These are phyloP conservation scores for Calocybe gambosa DNA, from an alignment of 1,284 basidiomycete species.

Conservation along the genomic window DNA sequence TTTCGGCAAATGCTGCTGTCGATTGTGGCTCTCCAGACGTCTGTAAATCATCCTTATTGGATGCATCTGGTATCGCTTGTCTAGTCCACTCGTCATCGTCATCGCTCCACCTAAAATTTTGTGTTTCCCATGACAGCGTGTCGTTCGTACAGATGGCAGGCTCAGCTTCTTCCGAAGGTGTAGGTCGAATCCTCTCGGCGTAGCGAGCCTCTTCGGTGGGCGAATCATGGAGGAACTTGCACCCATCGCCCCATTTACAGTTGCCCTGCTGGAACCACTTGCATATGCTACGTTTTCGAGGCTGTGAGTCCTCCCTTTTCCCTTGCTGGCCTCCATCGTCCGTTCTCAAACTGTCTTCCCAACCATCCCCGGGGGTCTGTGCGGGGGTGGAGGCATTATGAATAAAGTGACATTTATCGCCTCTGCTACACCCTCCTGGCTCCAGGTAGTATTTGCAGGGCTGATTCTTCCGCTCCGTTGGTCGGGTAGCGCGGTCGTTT, in stretches of 20 bases:
- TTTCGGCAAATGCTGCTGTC: neutral
- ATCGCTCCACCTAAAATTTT: slow-evolving; percentile 1
- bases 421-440: slow-evolving; percentile 10
- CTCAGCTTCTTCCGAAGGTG: neutral
- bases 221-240: slow-evolving; percentile 19
- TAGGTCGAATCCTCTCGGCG: neutral
- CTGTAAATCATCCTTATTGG: neutral
- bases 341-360: neutral
- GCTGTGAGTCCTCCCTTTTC: slow-evolving; percentile 4
- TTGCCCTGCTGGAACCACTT: slow-evolving; percentile 13
- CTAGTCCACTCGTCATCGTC: neutral
- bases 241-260: slow-evolving; percentile 19
- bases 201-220: neutral
- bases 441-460: slow-evolving; percentile 17
- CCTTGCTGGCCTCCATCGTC: neutral
- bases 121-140: neutral
- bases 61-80: neutral
- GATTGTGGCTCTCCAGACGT: neutral
- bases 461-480: slow-evolving; percentile 5
- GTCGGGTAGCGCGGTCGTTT: neutral
- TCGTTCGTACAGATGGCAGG: neutral
- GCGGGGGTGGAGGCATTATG: slow-evolving; percentile 6
- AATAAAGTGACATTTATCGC: slow-evolving; percentile 9
- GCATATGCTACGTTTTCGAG: slow-evolving; percentile 4
- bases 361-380: neutral